Base-by-base conservation (phyloP, 495 filamentous ascomycete genomes). In the Penicillium maclennaniae region DNA sequence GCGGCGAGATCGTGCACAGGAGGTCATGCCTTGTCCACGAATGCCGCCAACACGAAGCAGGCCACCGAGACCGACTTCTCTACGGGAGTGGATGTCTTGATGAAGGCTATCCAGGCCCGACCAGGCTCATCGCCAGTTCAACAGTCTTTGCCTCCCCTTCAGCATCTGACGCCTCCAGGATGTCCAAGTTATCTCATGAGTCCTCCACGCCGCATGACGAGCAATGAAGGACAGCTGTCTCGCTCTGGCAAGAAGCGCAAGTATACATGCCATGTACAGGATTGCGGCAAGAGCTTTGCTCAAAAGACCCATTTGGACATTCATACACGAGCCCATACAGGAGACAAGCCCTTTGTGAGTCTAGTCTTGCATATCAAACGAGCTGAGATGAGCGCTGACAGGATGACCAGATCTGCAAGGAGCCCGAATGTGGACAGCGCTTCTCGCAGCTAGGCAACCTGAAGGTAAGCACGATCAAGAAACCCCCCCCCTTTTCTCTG, bases 271-370 rank as follows among this genome's bases (percentile, higher is more conserved):
- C 82, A 78, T 20, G 79, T 91, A 28, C 79, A 83, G 12, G 81
- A 84, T 14, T 97, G 92, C 61, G 74, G 79, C 51, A 96, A 93
- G 73, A 82, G 77, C 55, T 96, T 96, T 69, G 83, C 83, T 50
- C 92, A 97, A 66, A 96, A 92, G 69, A 97, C 92, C 3, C 91
- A 97, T 65, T 79, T 96, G 36, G 90, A 95, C 53, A 97, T 95
- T 36, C 92, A 97, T 62, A 87, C 80, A 41, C 81, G 92, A 62
- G 86, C 91, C 8, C 92, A 97, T 62, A 96, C 92, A 4, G 92
- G 92, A 17, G 83, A 91, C 43, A 90, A 91, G 56, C 92, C 92
- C 54, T 96, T 92, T 73, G 89, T 96, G 70, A 77, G 89, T 79
- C 19, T 8, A 53, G 4, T 19, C 16, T 40, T 7, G 19, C 34